These are phyloP conservation scores for Neonothopanus nambi DNA, from an alignment of 1,284 basidiomycete species.

Conservation along the genomic window DNA sequence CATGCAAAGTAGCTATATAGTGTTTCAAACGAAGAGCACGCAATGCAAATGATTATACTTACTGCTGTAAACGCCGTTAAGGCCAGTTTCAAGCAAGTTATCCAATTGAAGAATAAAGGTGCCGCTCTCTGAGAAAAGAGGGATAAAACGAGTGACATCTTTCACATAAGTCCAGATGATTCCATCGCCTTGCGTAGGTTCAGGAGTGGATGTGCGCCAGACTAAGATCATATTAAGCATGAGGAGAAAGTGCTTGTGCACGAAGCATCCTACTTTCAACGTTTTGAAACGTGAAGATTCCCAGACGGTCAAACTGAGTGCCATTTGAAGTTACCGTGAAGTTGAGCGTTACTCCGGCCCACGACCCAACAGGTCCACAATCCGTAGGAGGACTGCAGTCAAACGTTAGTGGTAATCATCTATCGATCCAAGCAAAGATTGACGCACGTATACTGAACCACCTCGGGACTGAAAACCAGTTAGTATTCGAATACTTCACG, in stretches of 20 bases:
- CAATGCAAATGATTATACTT: slow-evolving; percentile 17
- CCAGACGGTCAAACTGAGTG: slow-evolving; percentile 76
- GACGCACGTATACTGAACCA: slow-evolving; percentile 35
- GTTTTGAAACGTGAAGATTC: slow-evolving; percentile 72
- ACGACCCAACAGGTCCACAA: slow-evolving; percentile 67
- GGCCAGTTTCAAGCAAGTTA: slow-evolving; percentile 57
- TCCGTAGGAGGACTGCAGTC: slow-evolving; percentile 61
- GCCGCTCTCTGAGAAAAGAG: slow-evolving; percentile 65
- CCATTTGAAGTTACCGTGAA: slow-evolving; percentile 75
- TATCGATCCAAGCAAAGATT: not conserved
- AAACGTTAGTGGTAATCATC: not conserved
- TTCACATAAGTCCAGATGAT: slow-evolving; percentile 81
- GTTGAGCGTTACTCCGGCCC: slow-evolving; percentile 75
- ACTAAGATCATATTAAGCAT: slow-evolving; percentile 33
- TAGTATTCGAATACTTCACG: not conserved
- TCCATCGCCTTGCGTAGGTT: slow-evolving; percentile 64
- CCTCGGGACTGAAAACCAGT: slow-evolving; percentile 34
- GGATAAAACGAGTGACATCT: slow-evolving; percentile 72
- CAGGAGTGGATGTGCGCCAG: slow-evolving; percentile 80
- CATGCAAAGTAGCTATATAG: slow-evolving; percentile 58
- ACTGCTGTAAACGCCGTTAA: slow-evolving; percentile 74
- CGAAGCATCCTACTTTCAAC: slow-evolving; percentile 59
- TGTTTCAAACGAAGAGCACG: not conserved
- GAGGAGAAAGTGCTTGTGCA: not conserved
- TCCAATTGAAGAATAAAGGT: slow-evolving; percentile 73